Base-by-base conservation (phyloP, 1,139 yeast genomes). In the Taphrina deformans region DNA sequence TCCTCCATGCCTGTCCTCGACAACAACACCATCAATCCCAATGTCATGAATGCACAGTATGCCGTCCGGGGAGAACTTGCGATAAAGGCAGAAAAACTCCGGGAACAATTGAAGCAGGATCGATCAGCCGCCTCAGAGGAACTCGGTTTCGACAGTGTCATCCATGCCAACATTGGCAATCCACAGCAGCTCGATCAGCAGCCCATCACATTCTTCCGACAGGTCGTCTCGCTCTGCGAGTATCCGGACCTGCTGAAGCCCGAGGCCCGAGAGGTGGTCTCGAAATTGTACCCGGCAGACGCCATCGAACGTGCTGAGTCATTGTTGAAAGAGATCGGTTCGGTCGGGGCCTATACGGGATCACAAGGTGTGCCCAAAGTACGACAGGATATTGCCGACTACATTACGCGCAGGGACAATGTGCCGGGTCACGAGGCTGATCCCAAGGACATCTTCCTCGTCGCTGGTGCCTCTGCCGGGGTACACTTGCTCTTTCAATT, bases 61-160 rank as follows among this genome's bases (percentile, higher is more conserved):
- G 99, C 99, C 1, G 99, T 93, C 29, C 83, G 99, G 73, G 99
- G 99, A 29, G 82, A 85, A 50, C 87, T 95, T 66, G 97, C 99
- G n/a, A 84, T 87, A 69, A 83, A 91, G 71, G 98, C 99, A 23
- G 98, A 92, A 73, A 89, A 91, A 74, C 79, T 95, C 68, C 81
- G 85, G 67, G 78, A 77, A 10, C 82, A 85, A 69, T 78, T 88
- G 59, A 74, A 76, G 63, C 46, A 31, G 74, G 78, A 55, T 41
- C 26, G 38, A 51, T 35, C 45, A 12, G 79, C 83, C 59, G 85
- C 87, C 23, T n/a, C n/a, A n/a, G 81, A 79, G 41, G 84, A 89
- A 1, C 78, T 90, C 68, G 96, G 97, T 0, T 95, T 91, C 73
- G 79, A 82, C 56, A 78, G 83, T 69, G 89, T 93, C 71, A 86